These are phyloP conservation scores for Sporothrix humicola DNA, from an alignment of 2,329 filamentous ascomycete genomes.

Conservation along the genomic window DNA sequence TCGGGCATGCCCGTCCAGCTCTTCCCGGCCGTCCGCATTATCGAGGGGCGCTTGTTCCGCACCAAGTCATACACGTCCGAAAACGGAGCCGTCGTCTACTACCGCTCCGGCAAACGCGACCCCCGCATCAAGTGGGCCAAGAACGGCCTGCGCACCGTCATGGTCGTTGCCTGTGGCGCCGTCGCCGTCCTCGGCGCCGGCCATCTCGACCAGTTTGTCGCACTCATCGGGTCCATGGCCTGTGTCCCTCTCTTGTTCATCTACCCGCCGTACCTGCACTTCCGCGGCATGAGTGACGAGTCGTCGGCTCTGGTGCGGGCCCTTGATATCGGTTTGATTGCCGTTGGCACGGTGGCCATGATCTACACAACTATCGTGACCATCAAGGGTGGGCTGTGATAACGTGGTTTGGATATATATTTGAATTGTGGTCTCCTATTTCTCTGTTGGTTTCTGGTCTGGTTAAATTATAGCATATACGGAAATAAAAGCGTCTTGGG, in stretches of 20 bases:
- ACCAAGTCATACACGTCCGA: slow-evolving; percentile 1
- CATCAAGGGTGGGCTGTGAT: slow-evolving; percentile 19
- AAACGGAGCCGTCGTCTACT: slow-evolving; percentile 5
- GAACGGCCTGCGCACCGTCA: slow-evolving; percentile 65
- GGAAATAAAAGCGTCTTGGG: background rate
- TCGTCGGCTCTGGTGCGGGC: slow-evolving; percentile 59
- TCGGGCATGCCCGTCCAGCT: slow-evolving; percentile 76
- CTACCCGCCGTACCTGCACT: slow-evolving; percentile 74
- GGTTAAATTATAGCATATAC: background rate
- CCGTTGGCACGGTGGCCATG: slow-evolving; percentile 57
- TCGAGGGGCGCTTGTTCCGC: slow-evolving; percentile 71
- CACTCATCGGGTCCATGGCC: slow-evolving; percentile 73
- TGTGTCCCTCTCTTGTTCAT: slow-evolving; percentile 80
- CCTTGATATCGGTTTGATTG: slow-evolving; percentile 42
- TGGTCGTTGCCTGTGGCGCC: slow-evolving; percentile 64
- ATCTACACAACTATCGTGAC: slow-evolving; percentile 73
- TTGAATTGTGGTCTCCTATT: background rate
- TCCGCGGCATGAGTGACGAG: slow-evolving; percentile 65
- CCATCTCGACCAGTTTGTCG: slow-evolving; percentile 76
- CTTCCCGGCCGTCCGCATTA: slow-evolving; percentile 74
- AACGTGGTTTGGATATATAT: background rate
- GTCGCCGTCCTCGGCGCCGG: slow-evolving; percentile 69
- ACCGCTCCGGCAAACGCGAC: slow-evolving; percentile 69
- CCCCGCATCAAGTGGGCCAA: slow-evolving; percentile 75
- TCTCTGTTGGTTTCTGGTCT: background rate